Conservation (phyloP, 306 rosid genomes). For the Inga leiocalycina region DNA sequence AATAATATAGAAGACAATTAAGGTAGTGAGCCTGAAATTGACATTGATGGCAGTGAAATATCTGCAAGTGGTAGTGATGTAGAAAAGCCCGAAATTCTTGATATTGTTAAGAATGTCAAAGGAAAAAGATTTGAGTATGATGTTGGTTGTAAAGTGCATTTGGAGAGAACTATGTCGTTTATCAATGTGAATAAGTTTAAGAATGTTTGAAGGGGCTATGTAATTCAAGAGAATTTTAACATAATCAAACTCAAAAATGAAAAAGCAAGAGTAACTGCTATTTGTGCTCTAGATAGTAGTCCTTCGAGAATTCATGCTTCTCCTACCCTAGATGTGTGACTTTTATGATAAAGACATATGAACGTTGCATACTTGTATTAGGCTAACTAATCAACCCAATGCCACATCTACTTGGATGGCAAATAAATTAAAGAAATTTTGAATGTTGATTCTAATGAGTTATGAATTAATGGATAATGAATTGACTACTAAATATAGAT, state of each 20-base stretch:
- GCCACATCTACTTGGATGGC: neutral
- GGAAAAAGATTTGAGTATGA: neutral
- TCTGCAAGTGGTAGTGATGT: neutral
- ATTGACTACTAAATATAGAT: neutral
- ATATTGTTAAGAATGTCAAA: neutral
- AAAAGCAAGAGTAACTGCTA: neutral
- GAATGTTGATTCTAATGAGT: neutral
- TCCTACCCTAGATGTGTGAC: neutral
- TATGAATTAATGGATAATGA: neutral
- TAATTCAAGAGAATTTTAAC: neutral
- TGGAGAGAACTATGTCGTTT: neutral
- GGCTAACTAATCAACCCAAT: neutral
- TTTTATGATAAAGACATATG: neutral
- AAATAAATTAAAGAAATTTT: neutral
- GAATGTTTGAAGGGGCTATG: neutral
- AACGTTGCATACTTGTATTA: neutral
- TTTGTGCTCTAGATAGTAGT: neutral
- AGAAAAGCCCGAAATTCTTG: neutral
- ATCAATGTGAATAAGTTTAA: neutral
- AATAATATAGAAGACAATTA: too few relatives aligned
- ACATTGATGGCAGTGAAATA: neutral
- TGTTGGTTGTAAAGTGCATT: neutral
- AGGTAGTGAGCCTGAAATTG: neutral
- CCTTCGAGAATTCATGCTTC: neutral
- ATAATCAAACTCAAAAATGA: neutral